Percentiles rank a stretch among this genome's conserved stretches.
Conservation (phyloP, 2,329 filamentous ascomycete species). For the Diaporthe vexans region DNA sequence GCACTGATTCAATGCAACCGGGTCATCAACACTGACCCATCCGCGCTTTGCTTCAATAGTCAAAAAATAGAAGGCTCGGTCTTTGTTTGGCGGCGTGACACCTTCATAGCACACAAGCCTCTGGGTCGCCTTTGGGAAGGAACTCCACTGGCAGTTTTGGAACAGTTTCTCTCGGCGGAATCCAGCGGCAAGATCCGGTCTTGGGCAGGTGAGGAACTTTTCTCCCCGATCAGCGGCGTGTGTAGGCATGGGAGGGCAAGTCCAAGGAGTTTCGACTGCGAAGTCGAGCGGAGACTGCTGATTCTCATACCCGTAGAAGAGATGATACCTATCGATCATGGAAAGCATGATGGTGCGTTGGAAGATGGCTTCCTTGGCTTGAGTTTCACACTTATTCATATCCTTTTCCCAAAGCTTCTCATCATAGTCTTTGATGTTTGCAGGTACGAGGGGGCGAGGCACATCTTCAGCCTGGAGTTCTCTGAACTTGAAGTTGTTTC, state of each 20-base stretch:
- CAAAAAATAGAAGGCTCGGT: slow-evolving; percentile 27
- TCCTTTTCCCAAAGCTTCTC: slow-evolving; percentile 16
- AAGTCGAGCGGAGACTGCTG: background rate
- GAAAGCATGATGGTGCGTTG: slow-evolving; percentile 16
- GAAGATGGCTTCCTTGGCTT: slow-evolving; percentile 18
- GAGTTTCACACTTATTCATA: background rate
- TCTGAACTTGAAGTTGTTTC: background rate
- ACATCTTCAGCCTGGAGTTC: background rate
- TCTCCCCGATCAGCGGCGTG: background rate
- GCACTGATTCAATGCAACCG: background rate
- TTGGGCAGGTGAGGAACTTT: slow-evolving; percentile 1
- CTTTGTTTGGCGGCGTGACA: background rate
- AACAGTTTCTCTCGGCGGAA: slow-evolving; percentile 25
- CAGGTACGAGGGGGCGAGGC: background rate
- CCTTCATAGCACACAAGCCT: slow-evolving; percentile 13
- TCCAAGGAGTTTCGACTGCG: slow-evolving; percentile 22
- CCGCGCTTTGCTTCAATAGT: slow-evolving; percentile 31
- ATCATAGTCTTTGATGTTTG: background rate
- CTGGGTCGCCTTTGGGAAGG: background rate
- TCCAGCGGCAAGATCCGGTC: slow-evolving; percentile 17
- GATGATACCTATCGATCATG: slow-evolving; percentile 29
- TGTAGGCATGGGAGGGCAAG: slow-evolving; percentile 28
- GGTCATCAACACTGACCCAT: background rate
- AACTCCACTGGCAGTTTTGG: background rate
- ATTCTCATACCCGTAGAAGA: slow-evolving; percentile 1